Percentiles rank a stretch among this genome's conserved stretches.
Conservation (phyloP, 345 rosid genomes). For the Geranium brycei region DNA sequence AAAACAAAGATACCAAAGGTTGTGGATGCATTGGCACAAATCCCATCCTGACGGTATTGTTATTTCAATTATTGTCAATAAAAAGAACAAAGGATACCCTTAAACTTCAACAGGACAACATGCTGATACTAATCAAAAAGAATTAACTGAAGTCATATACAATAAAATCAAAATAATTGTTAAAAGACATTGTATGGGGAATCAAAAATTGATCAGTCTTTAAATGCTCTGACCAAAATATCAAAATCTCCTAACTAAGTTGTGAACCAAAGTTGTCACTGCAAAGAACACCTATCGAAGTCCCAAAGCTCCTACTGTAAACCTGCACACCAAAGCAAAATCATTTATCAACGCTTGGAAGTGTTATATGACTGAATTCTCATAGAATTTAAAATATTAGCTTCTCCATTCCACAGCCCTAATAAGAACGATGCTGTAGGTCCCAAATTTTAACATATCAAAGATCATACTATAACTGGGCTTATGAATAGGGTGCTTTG, state of each 20-base stretch:
- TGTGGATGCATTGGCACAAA: too few species aligned
- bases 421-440: too few species aligned
- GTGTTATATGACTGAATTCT: neutral
- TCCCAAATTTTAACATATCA: too few species aligned
- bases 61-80: too few species aligned
- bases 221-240: conserved; percentile 11
- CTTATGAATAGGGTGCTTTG: too few species aligned
- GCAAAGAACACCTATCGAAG: neutral
- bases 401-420: too few species aligned
- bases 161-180: conserved; percentile 17
- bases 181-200: conserved; percentile 2
- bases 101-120: conserved; percentile 5
- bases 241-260: conserved; percentile 15
- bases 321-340: conserved; percentile 3
- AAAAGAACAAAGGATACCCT: neutral
- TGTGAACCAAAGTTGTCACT: conserved; percentile 17
- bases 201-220: conserved; percentile 1
- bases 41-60: too few species aligned
- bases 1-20: too few species aligned
- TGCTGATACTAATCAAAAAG: neutral
- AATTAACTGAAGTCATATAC: conserved; percentile 11
- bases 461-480: too few species aligned
- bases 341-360: conserved; percentile 2
- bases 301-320: neutral
- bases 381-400: neutral